phyloP scores from a whole-genome alignment of 352 stramenopile species.

The Phytopythium boreale region DNA sequence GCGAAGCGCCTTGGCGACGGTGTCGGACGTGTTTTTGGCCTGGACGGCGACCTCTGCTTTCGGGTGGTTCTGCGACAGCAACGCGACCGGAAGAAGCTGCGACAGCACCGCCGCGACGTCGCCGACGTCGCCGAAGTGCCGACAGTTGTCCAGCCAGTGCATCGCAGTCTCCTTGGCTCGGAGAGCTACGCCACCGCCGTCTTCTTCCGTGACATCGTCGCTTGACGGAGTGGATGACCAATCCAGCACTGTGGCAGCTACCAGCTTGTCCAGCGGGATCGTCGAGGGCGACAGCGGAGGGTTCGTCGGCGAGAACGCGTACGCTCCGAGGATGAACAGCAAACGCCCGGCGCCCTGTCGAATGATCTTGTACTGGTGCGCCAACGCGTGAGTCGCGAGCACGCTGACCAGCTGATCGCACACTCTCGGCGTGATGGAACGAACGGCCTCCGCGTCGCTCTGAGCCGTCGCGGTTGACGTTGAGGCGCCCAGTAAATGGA shows the following conservation, averaged over 20 bases:
- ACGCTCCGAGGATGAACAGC: constrained; percentile 43
- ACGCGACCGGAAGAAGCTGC: constrained; percentile 55
- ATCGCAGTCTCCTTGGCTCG: constrained; percentile 66
- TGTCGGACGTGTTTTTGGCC: constrained; percentile 56
- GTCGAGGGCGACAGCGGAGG: background rate
- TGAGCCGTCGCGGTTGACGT: constrained; percentile 9
- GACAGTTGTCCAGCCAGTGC: constrained; percentile 54
- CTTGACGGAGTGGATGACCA: background rate
- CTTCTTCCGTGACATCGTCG: background rate
- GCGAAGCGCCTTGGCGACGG: constrained; percentile 53
- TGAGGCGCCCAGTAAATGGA: constrained; percentile 33
- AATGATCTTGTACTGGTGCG: constrained; percentile 81
- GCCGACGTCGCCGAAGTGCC: constrained; percentile 41
- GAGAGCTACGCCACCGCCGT: constrained; percentile 17
- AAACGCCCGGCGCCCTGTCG: constrained; percentile 55
- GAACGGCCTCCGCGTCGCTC: constrained; percentile 1
- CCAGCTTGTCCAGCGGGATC: constrained; percentile 10
- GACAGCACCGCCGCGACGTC: constrained; percentile 46
- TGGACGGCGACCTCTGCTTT: constrained; percentile 69
- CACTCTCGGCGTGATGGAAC: constrained; percentile 6
- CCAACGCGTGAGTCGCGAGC: constrained; percentile 32
- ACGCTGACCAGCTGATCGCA: constrained; percentile 16
- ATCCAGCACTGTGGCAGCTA: background rate
- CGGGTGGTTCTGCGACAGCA: constrained; percentile 61
- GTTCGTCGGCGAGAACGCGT: background rate